These are phyloP conservation scores for Coprinellus micaceus DNA, from an alignment of 768 basidiomycete species.

Conservation along the genomic window DNA sequence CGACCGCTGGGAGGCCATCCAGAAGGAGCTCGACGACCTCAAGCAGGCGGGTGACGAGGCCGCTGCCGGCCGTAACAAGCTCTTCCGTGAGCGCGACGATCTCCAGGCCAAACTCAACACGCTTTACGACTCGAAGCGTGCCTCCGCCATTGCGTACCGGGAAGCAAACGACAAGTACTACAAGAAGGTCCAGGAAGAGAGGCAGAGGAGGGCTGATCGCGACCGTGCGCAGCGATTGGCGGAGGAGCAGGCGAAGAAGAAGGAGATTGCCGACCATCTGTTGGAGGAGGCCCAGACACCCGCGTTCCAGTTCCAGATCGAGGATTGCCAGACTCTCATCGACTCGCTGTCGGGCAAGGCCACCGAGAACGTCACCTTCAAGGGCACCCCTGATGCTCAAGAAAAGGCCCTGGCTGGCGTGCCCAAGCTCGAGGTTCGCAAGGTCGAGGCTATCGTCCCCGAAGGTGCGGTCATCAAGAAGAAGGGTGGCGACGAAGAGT, in stretches of 20 bases:
- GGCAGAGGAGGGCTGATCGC: slow-evolving; percentile 76
- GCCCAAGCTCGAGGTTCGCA: slow-evolving; percentile 77
- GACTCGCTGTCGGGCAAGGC: slow-evolving; percentile 75
- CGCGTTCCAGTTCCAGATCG: slow-evolving; percentile 89
- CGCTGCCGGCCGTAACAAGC: slow-evolving; percentile 72
- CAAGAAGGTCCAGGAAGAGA: slow-evolving; percentile 84
- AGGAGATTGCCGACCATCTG: slow-evolving; percentile 73
- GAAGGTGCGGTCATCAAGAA: slow-evolving; percentile 83
- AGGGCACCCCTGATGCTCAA: slow-evolving; percentile 21
- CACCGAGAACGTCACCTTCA: slow-evolving; percentile 17
- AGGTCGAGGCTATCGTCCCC: slow-evolving; percentile 64
- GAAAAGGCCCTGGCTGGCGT: slow-evolving; percentile 55
- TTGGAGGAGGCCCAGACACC: slow-evolving; percentile 89
- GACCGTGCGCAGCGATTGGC: slow-evolving; percentile 70
- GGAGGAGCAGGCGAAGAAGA: slow-evolving; percentile 74
- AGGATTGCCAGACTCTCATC: slow-evolving; percentile 93
- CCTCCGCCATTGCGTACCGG: slow-evolving; percentile 64
- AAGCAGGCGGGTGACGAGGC: slow-evolving; percentile 85
- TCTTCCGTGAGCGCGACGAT: slow-evolving; percentile 82
- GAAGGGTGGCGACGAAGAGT: slow-evolving; percentile 83
- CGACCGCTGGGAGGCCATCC: slow-evolving; percentile 78
- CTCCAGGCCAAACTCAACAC: slow-evolving; percentile 66
- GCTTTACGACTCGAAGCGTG: slow-evolving; percentile 75
- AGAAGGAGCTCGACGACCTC: slow-evolving; percentile 79
- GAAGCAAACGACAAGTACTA: slow-evolving; percentile 83